These are phyloP conservation scores for Rhynchospora tenuis DNA, from an alignment of 176 grass and related monocot genomes.

Conservation along the genomic window DNA sequence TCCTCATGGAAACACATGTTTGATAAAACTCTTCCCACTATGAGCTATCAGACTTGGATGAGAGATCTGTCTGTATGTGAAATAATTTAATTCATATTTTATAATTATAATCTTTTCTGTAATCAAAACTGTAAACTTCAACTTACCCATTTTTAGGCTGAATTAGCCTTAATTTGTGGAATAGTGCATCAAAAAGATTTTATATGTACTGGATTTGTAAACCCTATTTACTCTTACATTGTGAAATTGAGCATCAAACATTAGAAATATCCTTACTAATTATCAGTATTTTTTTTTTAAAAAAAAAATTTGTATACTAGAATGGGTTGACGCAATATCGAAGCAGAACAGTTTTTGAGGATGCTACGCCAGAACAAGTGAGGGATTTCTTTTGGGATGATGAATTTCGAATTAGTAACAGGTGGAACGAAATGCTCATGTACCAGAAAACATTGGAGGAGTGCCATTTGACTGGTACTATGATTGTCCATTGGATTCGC, in stretches of 20 bases:
- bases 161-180: too few relatives aligned
- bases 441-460: constrained; percentile 53
- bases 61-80: constrained; percentile 31
- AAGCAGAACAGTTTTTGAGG: constrained; percentile 73
- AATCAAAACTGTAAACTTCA: too few relatives aligned
- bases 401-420: constrained; percentile 75
- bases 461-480: constrained; percentile 54
- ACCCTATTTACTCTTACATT: too few relatives aligned
- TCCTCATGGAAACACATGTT: constrained; percentile 76
- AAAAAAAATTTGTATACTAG: constrained; percentile 25
- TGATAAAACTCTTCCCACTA: constrained; percentile 52
- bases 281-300: too few relatives aligned
- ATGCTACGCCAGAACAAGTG: constrained; percentile 62
- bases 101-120: too few relatives aligned
- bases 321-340: constrained; percentile 53
- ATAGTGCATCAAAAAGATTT: too few relatives aligned
- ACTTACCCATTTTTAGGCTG: too few relatives aligned
- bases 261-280: too few relatives aligned
- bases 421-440: constrained; percentile 96
- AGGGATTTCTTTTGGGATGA: constrained; percentile 83
- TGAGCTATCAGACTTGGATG: constrained; percentile 76
- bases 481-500: constrained; percentile 82
- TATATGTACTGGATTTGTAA: too few relatives aligned
- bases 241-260: too few relatives aligned
- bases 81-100: too few relatives aligned